Evolutionary conservation across 2,329 filamentous ascomycete genomes (phyloP).

Genomic region (Venturia pyrina): DNA sequence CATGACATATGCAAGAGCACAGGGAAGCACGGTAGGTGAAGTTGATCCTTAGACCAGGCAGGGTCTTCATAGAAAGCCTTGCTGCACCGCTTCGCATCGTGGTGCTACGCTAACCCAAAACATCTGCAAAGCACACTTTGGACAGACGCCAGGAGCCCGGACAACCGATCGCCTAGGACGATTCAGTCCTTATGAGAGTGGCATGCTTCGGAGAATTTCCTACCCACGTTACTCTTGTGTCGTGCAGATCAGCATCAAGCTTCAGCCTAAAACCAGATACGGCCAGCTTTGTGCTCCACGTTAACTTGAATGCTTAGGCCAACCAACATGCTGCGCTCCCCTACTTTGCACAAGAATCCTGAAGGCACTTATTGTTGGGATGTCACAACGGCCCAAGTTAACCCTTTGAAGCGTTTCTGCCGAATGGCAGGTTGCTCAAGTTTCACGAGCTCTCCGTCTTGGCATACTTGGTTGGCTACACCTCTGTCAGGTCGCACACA

Average conservation of each 20-base stretch:
- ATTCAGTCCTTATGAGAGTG: background rate
- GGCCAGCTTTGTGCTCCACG: background rate
- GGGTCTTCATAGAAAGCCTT: background rate
- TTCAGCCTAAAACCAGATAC: background rate
- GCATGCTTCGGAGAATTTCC: background rate
- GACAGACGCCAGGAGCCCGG: background rate
- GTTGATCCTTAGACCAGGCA: background rate
- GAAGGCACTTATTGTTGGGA: background rate
- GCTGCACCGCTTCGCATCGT: background rate
- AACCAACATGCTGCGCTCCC: background rate
- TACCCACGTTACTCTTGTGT: background rate
- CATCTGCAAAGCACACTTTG: background rate
- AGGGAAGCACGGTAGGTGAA: background rate
- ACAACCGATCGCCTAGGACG: background rate
- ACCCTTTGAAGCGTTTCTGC: background rate
- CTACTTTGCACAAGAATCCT: background rate
- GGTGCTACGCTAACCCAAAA: background rate
- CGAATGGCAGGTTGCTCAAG: constrained; percentile 3
- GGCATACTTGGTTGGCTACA: background rate
- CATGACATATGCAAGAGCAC: background rate
- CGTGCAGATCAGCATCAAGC: background rate
- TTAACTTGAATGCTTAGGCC: background rate
- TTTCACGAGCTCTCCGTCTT: constrained; percentile 4
- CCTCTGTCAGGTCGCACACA: background rate
- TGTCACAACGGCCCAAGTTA: background rate